Base-by-base conservation (phyloP, 495 filamentous ascomycete species). In the Penicillium soppii region DNA sequence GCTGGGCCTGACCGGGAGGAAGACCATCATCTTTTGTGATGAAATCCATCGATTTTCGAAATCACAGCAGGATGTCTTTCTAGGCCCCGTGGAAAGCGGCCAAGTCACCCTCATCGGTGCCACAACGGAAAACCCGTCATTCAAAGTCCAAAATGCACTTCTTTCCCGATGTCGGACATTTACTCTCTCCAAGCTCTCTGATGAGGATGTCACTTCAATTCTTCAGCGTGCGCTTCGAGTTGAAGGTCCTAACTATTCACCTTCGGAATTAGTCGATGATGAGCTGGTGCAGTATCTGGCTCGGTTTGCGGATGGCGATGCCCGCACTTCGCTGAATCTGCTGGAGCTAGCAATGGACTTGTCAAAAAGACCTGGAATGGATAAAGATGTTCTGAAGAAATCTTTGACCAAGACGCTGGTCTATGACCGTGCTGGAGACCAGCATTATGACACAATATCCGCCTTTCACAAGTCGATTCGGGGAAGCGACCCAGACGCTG, bases 11-110 rank as follows among this genome's bases (percentile, higher is more conserved):
- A 95, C 89, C 0, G 92, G 92, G 8, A 77, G 91, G 26, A 91
- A 90, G 69, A 97, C 94, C 4, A 96, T 98, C 56, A 84, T 98
- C 54, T 98, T 97, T 69, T 97, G 92, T 72, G 92, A 97, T 67
- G 92, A 97, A 69, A 95, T 97, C 46, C 92, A 97, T 66, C 82
- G 92, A 4, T 97, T 97, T 73, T 88, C 82, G 41, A 97, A 96
- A 65, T 74, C 84, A 0, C 94, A 98, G 66, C 94, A 98, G 56
- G 94, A 98, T 71, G 89, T 96, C 2, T 97, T 97, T 56, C 69
- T 98, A 7, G 91, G 88, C 4, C 92, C 92, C 0, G 94, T 98
- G 3, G 94, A 98, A 62, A 85, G 86, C 8, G 94, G 94, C 7
- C 86, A 89, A 26, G 84, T 97, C 57, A 95, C 90, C 6, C 76